Percentiles rank a stretch among this genome's conserved stretches.
Evolutionary conservation across 75 land plant species (phyloP).

Genomic region (Sequoia sempervirens): DNA sequence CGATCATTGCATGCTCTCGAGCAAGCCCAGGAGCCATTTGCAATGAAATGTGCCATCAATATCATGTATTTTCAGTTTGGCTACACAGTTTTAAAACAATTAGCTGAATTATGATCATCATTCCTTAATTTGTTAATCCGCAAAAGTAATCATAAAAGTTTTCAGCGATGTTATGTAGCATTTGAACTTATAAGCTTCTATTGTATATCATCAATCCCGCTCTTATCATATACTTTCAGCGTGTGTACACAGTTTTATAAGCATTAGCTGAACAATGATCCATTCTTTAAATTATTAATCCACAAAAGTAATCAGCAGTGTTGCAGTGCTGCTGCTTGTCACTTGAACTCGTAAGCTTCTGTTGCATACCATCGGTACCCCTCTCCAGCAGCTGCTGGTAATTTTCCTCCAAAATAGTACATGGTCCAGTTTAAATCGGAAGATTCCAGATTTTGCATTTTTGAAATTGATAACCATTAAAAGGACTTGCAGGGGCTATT

Average conservation of each 20-base stretch:
- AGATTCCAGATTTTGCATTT: neutral
- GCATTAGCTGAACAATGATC: neutral
- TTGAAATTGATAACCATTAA: neutral
- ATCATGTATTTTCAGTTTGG: neutral
- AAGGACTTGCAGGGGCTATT: neutral
- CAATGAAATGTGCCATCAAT: neutral
- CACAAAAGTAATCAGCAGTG: neutral
- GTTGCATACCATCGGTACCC: neutral
- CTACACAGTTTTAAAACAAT: neutral
- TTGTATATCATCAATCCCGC: neutral
- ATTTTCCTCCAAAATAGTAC: neutral
- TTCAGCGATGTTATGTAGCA: neutral
- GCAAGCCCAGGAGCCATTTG: neutral
- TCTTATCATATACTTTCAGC: neutral
- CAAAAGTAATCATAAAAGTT: neutral
- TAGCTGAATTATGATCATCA: neutral
- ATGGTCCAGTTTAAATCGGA: neutral
- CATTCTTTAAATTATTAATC: neutral
- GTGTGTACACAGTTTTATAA: neutral
- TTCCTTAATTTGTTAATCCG: neutral
- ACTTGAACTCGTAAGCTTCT: neutral
- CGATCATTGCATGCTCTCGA: neutral
- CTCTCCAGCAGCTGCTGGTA: neutral
- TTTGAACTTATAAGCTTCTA: neutral
- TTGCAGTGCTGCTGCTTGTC: neutral